Evolutionary conservation across 176 grass and related monocot species (phyloP).

Genomic region (Phragmites australis): DNA sequence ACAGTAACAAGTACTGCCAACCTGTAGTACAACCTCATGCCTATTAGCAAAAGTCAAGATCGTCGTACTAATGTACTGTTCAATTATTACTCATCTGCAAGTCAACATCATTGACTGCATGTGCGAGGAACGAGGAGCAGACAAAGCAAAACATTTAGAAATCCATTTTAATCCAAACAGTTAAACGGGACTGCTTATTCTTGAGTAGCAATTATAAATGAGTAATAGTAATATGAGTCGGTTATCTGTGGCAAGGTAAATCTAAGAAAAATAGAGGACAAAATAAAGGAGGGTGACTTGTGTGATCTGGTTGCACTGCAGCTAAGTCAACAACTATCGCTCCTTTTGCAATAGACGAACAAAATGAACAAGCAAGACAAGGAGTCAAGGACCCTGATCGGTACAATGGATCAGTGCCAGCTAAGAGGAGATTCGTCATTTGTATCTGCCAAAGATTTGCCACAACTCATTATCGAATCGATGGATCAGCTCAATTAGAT

Average conservation of each 20-base stretch:
- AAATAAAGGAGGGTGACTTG: neutral
- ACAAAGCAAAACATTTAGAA: neutral
- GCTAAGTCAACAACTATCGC: neutral
- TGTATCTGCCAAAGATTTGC: slow-evolving; percentile 21
- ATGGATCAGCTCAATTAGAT: neutral
- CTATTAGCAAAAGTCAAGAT: slow-evolving; percentile 44
- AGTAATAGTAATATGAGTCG: neutral
- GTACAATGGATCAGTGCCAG: neutral
- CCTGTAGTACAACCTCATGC: slow-evolving; percentile 10
- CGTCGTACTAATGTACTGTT: slow-evolving; percentile 17
- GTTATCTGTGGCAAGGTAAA: slow-evolving; percentile 15
- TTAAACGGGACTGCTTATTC: slow-evolving; percentile 3
- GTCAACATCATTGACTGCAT: slow-evolving; percentile 31
- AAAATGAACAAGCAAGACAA: neutral
- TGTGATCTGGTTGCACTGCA: neutral
- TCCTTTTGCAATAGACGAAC: slow-evolving; percentile 8
- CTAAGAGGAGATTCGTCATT: neutral
- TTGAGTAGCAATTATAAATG: neutral
- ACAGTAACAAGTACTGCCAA: slow-evolving; percentile 45
- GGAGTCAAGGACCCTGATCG: neutral
- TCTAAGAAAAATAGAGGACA: neutral
- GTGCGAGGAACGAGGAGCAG: neutral
- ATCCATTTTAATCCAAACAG: neutral
- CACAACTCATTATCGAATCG: neutral
- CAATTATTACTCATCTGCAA: neutral